Evolutionary conservation across 352 stramenopile genomes (phyloP).

Genomic region (Phytophthora cryptogea): DNA sequence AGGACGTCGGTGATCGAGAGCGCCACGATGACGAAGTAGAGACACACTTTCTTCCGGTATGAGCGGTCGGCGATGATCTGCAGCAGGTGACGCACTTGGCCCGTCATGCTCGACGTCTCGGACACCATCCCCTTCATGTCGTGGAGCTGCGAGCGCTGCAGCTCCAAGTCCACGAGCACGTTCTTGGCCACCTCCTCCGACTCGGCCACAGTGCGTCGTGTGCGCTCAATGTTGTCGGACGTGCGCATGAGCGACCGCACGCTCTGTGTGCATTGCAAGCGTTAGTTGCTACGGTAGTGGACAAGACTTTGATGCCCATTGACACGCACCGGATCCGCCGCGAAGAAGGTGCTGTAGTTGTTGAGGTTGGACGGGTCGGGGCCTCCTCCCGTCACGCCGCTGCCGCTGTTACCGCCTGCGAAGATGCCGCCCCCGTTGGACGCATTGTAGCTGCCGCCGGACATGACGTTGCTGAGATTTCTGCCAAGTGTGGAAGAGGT

Average conservation of each 20-base stretch:
- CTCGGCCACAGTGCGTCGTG: constrained; percentile 62
- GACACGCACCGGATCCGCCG: constrained; percentile 49
- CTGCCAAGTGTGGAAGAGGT: constrained; percentile 1
- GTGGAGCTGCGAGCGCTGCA: constrained; percentile 78
- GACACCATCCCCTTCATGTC: constrained; percentile 84
- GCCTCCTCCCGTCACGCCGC: constrained; percentile 33
- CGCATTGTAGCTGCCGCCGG: constrained; percentile 40
- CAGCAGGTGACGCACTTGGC: constrained; percentile 65
- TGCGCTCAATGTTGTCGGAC: constrained; percentile 76
- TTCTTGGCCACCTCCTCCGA: constrained; percentile 75
- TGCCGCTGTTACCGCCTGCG: constrained; percentile 24
- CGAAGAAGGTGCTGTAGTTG: constrained; percentile 81
- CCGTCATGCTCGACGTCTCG: constrained; percentile 71
- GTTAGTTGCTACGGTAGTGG: not conserved
- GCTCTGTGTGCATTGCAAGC: constrained; percentile 33
- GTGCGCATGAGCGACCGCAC: constrained; percentile 68
- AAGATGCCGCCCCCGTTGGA: constrained; percentile 34
- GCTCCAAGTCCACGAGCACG: constrained; percentile 77
- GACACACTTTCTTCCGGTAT: constrained; percentile 71
- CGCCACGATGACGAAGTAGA: constrained; percentile 71
- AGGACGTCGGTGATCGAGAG: constrained; percentile 70
- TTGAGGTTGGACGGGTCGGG: constrained; percentile 38
- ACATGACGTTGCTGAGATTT: constrained; percentile 36
- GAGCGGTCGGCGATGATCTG: constrained; percentile 74
- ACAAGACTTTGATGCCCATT: not conserved